Base-by-base conservation (phyloP, 768 basidiomycete genomes). In the Boletus rubropictus region DNA sequence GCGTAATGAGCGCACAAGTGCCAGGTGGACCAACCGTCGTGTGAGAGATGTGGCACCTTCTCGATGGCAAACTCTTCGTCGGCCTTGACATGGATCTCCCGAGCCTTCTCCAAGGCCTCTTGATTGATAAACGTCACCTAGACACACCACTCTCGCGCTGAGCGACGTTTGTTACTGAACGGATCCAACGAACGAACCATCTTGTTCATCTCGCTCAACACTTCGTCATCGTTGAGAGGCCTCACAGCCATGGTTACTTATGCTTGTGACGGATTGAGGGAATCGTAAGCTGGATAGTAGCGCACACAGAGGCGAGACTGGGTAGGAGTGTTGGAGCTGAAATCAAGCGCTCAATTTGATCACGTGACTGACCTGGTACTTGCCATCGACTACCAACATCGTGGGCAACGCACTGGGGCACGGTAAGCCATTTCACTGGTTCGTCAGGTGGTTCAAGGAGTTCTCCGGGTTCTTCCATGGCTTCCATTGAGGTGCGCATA, bases 41-140 rank as follows among this genome's bases (percentile, higher is more conserved):
- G n/a, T 12, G 28, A 12, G 27, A 14, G n/a, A 37, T 7, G 5
- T 1, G 7, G 40, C 22, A 84, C 94, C 80, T 99, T 99, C 68
- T 99, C 96, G 56, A 99, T 98, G 17, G 95, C 88, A 63, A 98
- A 98, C 71, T 99, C 95, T 67, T 98, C 94, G 52, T 99, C 93
- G 0, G 96, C 95, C 68, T 99, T 99, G 50, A 97, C 91, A 54
- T 79, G 85, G 51, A 99, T 93, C 71, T 99, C 96, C 7, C 96
- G 76, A 1, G 92, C 94, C 72, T 99, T 99, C 74, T 99, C 95
- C 54, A 89, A 68, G 4, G 95, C 95, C 69, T 99, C 96, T 64
- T 98, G 96, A 71, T 90, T 95, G 78, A 98, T 98, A 76, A 97
- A 97, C 44, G 91, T 85, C 39, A 95, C 90, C 94, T 95, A 65